phyloP scores from a whole-genome alignment of 1,284 basidiomycete genomes.

The Ganoderma lingzhi region DNA sequence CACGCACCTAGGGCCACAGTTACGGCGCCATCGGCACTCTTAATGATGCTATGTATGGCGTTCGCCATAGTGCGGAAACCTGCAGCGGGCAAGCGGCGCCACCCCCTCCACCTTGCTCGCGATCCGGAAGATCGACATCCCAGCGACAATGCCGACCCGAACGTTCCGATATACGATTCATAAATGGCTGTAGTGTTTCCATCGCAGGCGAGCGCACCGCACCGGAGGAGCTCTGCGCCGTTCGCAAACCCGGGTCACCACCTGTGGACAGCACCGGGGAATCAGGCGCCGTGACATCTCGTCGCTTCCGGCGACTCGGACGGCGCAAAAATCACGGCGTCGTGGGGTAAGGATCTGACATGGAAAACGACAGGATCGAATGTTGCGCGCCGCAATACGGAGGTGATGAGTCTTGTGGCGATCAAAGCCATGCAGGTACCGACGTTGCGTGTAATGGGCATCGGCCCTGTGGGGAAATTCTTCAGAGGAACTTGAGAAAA shows the following conservation, averaged over 20 bases:
- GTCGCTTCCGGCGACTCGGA: not conserved
- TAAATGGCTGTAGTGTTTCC: not conserved
- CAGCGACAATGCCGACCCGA: not conserved
- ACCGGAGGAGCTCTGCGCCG: not conserved
- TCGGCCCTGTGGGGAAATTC: not conserved
- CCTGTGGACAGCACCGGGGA: not conserved
- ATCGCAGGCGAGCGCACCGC: not conserved
- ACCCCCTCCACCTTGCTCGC: not conserved
- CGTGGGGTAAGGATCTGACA: not conserved
- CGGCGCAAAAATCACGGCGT: not conserved
- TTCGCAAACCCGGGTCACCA: not conserved
- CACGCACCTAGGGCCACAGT: not conserved
- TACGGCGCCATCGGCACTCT: not conserved
- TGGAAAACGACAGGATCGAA: not conserved
- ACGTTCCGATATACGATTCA: not conserved
- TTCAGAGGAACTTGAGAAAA: not conserved
- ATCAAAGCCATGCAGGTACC: not conserved
- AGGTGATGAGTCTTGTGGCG: not conserved
- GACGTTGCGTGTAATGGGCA: not conserved
- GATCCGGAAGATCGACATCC: not conserved
- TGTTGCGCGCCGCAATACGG: not conserved
- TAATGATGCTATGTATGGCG: not conserved
- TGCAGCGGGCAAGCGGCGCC: not conserved
- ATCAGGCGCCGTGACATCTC: constrained; percentile 7
- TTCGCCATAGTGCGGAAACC: not conserved